Base-by-base conservation (phyloP, 192 early-diverging fungal species). In the Chytriomyces sp. region DNA sequence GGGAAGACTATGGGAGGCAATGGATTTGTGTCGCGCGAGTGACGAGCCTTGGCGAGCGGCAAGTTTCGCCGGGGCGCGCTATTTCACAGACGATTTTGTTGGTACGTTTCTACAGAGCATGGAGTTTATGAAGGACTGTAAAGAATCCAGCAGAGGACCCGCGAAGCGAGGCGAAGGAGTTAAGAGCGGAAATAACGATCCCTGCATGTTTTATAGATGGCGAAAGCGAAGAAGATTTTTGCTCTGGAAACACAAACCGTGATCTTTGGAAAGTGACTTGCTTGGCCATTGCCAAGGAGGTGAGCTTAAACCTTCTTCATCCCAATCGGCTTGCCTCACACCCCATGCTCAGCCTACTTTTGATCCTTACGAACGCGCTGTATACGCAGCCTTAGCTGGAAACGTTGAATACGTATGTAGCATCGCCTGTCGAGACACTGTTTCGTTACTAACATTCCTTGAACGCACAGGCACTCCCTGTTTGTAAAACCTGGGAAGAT, bases 401-500 rank as follows among this genome's bases (percentile, higher is more conserved):
- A 90, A 91, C 54, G 68, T 92, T 31, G 79, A 90, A 19, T 85
- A 90, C 71, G 92, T 93, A 66, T 59, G 74, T 39, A 31, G 41
- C 26, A 75, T 74, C n/a, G 17, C 40, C 0, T 33, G 54, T n/a
- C n/a, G n/a, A n/a, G n/a, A n/a, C n/a, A n/a, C n/a, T n/a, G n/a
- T n/a, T n/a, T 32, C 17, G 26, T 4, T 71, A 19, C 2, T 37
- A 8, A 33, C 41, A 19, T 53, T 32, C 33, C n/a, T n/a, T n/a
- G n/a, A n/a, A n/a, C n/a, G n/a, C n/a, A n/a, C 38, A 91, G 87
- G 85, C 84, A 19, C 34, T 89, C 14, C 80, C 87, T 32, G 93
- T 91, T 3, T 94, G 94, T 71, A 82, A 84, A 37, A 84, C 79
- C 8, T 96, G 95, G 95, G 94, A 95, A 76, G 95, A 96, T 75